Evolutionary conservation across 1,284 basidiomycete species (phyloP).

Genomic region (Trichosporon asahii): DNA sequence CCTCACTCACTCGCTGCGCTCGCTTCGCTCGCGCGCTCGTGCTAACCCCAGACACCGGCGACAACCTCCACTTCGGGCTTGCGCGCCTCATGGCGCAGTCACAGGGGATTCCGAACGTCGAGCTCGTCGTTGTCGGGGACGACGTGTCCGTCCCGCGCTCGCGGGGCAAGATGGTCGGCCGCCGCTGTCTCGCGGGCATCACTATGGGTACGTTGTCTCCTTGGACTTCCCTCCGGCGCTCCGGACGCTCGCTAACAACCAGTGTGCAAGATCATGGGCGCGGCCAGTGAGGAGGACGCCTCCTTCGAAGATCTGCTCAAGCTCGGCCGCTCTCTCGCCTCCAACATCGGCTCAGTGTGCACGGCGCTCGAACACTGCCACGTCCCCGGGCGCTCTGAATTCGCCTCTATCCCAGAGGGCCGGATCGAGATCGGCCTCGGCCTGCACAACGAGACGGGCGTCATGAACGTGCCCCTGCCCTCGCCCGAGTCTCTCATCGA

Average conservation of each 20-base stretch:
- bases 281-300: constrained; percentile 40
- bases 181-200: constrained; percentile 54
- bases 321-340: constrained; percentile 39
- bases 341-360: constrained; percentile 53
- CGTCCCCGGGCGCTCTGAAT: constrained; percentile 54
- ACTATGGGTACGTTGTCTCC: constrained; percentile 49
- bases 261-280: constrained; percentile 50
- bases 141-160: constrained; percentile 55
- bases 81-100: constrained; percentile 30
- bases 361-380: constrained; percentile 56
- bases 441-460: constrained; percentile 55
- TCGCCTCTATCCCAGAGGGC: constrained; percentile 48
- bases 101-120: constrained; percentile 50
- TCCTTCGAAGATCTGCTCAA: constrained; percentile 37
- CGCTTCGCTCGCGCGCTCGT: neutral
- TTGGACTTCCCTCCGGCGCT: too few species aligned
- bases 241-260: constrained; percentile 1
- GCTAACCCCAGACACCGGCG: constrained; percentile 46
- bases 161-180: constrained; percentile 54
- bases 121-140: constrained; percentile 54
- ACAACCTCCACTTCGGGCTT: constrained; percentile 56
- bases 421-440: constrained; percentile 55
- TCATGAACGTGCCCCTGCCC: constrained; percentile 45
- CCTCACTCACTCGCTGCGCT: too few species aligned
- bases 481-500: constrained; percentile 40